phyloP scores from a whole-genome alignment of 192 early-diverging fungal species.

The Allomyces macrogynus region DNA sequence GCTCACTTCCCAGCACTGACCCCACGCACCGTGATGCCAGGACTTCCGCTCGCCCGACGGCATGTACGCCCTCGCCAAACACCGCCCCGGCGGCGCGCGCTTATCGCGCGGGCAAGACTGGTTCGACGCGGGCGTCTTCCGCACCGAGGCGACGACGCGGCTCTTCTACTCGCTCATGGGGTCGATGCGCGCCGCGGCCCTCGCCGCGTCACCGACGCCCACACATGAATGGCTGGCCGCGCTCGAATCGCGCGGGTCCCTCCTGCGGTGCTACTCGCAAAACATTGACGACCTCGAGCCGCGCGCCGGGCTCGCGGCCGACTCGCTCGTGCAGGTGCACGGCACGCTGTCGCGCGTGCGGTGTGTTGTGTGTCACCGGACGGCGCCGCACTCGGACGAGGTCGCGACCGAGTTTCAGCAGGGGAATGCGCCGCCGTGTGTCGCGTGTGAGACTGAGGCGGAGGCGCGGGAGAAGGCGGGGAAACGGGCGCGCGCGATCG shows the following conservation, averaged over 20 bases:
- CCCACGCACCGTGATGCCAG: slow-evolving; percentile 9
- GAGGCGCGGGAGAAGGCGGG: slow-evolving; percentile 33
- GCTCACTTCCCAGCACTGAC: too few species aligned
- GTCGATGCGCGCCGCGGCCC: slow-evolving; percentile 51
- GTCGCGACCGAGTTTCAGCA: slow-evolving; percentile 38
- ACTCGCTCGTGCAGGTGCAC: slow-evolving; percentile 70
- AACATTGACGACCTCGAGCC: slow-evolving; percentile 90
- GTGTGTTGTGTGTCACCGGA: slow-evolving; percentile 61
- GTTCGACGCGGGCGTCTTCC: slow-evolving; percentile 67
- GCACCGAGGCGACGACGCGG: slow-evolving; percentile 33
- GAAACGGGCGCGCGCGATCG: slow-evolving; percentile 55
- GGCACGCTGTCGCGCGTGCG: slow-evolving; percentile 67
- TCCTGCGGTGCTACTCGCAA: slow-evolving; percentile 85
- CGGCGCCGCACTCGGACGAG: slow-evolving; percentile 34
- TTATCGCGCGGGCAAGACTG: slow-evolving; percentile 46
- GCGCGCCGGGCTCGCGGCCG: slow-evolving; percentile 28
- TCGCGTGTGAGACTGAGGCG: slow-evolving; percentile 18
- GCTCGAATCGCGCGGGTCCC: slow-evolving; percentile 50
- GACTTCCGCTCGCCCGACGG: slow-evolving; percentile 69
- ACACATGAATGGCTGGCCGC: slow-evolving; percentile 71
- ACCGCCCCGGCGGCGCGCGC: slow-evolving; percentile 46
- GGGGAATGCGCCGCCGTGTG: slow-evolving; percentile 52
- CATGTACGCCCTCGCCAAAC: slow-evolving; percentile 61
- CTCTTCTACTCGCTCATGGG: slow-evolving; percentile 73
- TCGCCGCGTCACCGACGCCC: slow-evolving; percentile 50